phyloP scores from a whole-genome alignment of 163 green algal genomes.

The Prototheca wickerhamii region DNA sequence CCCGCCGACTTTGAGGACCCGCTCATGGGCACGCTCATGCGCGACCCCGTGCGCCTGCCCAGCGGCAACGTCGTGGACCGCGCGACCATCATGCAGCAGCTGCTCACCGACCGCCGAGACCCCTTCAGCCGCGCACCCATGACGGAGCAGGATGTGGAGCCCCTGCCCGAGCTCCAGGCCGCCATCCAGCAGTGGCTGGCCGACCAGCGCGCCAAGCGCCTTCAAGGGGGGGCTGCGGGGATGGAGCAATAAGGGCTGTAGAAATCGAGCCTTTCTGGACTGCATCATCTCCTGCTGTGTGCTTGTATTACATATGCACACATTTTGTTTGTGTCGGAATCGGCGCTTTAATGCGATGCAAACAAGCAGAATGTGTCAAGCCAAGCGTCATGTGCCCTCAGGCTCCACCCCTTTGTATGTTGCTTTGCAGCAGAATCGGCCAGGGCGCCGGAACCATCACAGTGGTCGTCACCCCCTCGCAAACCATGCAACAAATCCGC shows the following conservation, averaged over 20 bases:
- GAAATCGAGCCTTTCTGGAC: no score
- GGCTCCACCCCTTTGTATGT: no score
- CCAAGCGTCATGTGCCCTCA: no score
- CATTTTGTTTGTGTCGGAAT: no score
- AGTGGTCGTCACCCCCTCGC: background rate
- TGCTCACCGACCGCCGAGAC: conserved; percentile 73
- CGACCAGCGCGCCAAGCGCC: conserved; percentile 21
- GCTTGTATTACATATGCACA: no score
- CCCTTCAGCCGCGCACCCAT: conserved; percentile 73
- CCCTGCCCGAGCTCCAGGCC: conserved; percentile 68
- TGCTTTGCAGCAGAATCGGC: no score
- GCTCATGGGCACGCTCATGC: conserved; percentile 78
- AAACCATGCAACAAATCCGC: background rate
- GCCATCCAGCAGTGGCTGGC: conserved; percentile 66
- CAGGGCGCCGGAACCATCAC: no score
- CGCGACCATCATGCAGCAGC: conserved; percentile 75
- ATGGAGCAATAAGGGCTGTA: background rate
- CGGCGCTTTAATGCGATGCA: no score
- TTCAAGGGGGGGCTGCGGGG: background rate
- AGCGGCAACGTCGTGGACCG: conserved; percentile 64
- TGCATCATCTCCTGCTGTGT: no score
- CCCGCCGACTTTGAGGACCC: conserved; percentile 84
- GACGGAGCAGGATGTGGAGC: conserved; percentile 61
- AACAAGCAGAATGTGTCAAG: no score
- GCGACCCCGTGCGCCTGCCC: conserved; percentile 82